These are phyloP conservation scores for Hevea brasiliensis DNA, from an alignment of 345 rosid genomes.

Conservation along the genomic window DNA sequence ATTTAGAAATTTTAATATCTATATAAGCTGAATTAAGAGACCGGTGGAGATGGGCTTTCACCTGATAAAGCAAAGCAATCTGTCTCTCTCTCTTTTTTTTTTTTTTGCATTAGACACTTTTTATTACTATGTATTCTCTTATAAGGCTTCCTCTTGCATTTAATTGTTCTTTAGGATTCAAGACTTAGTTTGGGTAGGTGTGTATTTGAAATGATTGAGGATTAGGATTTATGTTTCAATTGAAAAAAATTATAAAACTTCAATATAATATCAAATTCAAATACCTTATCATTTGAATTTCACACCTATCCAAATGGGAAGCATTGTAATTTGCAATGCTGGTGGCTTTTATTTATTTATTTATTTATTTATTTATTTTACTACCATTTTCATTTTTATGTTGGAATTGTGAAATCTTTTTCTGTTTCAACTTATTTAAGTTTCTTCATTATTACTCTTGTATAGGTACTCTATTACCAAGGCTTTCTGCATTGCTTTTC, in stretches of 20 bases:
- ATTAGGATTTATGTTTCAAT: no score
- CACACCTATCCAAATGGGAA: no score
- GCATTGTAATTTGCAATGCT: background rate
- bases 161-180: background rate
- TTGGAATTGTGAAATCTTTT: background rate
- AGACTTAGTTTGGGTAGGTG: no score
- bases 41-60: background rate
- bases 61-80: background rate
- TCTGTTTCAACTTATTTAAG: constrained; percentile 11
- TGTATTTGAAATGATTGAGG: no score
- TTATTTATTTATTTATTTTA: no score
- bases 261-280: no score
- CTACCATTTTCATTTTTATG: background rate
- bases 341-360: background rate
- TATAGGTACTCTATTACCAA: constrained; percentile 65
- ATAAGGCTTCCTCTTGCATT: background rate
- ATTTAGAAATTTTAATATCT: no score
- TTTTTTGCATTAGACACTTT: no score
- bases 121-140: background rate
- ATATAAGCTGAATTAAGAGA: background rate
- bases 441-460: background rate
- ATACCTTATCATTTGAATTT: no score
- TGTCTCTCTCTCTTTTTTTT: background rate
- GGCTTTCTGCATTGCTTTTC: constrained; percentile 74
- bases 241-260: no score